Conservation (phyloP, 2,329 filamentous ascomycete genomes). For the Pseudogymnoascus sp. region DNA sequence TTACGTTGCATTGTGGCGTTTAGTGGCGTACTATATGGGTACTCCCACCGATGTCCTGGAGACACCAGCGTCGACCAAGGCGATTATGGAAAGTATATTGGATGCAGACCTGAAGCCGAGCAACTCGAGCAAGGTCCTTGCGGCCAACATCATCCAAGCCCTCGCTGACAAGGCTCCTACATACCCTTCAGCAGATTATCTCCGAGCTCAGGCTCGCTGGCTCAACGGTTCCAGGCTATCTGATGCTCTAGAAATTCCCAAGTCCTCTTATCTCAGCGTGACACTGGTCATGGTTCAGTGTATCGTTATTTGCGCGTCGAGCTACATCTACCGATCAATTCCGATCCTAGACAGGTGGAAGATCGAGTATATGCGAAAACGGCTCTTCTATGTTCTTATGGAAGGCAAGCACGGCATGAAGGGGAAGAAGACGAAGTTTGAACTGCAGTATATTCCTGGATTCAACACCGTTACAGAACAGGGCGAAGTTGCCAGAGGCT, state of each 20-base stretch:
- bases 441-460: background rate
- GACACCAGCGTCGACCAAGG: constrained; percentile 45
- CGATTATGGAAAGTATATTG: constrained; percentile 59
- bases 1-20: constrained; percentile 63
- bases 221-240: constrained; percentile 58
- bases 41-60: constrained; percentile 55
- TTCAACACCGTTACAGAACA: background rate
- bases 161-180: constrained; percentile 57
- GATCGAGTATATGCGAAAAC: constrained; percentile 30
- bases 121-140: constrained; percentile 52
- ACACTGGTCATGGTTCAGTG: constrained; percentile 16
- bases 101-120: constrained; percentile 58
- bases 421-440: background rate
- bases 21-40: constrained; percentile 63
- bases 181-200: constrained; percentile 54
- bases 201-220: constrained; percentile 62
- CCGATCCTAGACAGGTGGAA: constrained; percentile 36
- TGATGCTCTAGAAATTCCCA: constrained; percentile 46
- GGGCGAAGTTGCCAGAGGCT: background rate
- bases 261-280: constrained; percentile 5
- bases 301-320: constrained; percentile 49
- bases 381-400: background rate
- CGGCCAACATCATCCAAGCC: constrained; percentile 62
- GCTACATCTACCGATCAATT: constrained; percentile 39
- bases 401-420: background rate